These are phyloP conservation scores for Saccharomycopsis fibuligera DNA, from an alignment of 805 yeast genomes.

Conservation along the genomic window DNA sequence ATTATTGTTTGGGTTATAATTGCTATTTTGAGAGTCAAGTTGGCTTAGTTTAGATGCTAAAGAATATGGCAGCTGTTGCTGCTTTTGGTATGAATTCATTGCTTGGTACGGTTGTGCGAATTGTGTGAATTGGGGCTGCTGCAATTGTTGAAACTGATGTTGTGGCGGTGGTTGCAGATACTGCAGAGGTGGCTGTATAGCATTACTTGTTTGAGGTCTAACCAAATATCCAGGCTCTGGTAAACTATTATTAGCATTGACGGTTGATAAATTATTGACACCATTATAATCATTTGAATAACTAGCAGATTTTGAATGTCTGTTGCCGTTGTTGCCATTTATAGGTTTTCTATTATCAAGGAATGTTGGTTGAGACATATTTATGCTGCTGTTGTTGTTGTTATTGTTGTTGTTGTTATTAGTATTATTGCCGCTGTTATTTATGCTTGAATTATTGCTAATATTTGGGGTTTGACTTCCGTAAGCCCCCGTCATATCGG, in stretches of 20 bases:
- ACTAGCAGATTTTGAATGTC: not conserved
- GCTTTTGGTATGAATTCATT: slow-evolving; percentile 8
- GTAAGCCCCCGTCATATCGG: not conserved
- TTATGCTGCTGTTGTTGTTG: slow-evolving; percentile 7
- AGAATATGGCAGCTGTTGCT: slow-evolving; percentile 12
- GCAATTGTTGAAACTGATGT: slow-evolving; percentile 18
- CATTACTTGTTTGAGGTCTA: not conserved
- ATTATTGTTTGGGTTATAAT: not conserved
- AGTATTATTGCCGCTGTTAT: slow-evolving; percentile 7
- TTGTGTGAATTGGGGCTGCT: slow-evolving; percentile 1
- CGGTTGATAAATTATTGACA: not conserved
- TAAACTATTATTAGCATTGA: not conserved
- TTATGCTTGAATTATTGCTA: slow-evolving; percentile 21
- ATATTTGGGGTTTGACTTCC: slow-evolving; percentile 12
- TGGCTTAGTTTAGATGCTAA: slow-evolving; percentile 12
- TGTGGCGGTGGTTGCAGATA: slow-evolving; percentile 17
- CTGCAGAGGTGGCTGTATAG: slow-evolving; percentile 7
- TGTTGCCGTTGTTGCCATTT: slow-evolving; percentile 16
- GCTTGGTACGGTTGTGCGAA: slow-evolving; percentile 10
- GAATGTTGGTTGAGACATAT: not conserved
- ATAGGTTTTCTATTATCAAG: slow-evolving; percentile 18
- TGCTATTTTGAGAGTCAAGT: slow-evolving; percentile 6
- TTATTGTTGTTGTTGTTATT: slow-evolving; percentile 1
- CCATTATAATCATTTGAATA: not conserved
- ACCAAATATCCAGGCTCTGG: not conserved